Base-by-base conservation (phyloP, 1,284 basidiomycete genomes). In the Apiotrichum gracile region DNA sequence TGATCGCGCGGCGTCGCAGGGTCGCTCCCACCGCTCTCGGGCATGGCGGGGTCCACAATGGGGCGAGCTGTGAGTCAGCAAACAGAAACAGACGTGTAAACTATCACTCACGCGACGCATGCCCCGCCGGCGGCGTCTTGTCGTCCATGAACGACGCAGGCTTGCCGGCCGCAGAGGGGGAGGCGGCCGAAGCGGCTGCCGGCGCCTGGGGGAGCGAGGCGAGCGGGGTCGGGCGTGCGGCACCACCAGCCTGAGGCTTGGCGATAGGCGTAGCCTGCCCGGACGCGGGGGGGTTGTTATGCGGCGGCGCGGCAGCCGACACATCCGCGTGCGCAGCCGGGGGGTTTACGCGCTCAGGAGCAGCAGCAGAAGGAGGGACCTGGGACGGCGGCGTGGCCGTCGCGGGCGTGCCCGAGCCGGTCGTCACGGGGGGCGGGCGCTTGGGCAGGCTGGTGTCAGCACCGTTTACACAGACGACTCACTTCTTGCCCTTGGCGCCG, bases 1-100 rank as follows among this genome's bases (percentile, higher is more conserved):
- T n/a, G n/a, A n/a, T 57, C 60, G 17, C 63, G 62, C 6, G 70
- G 70, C 10, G 70, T 72, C 26, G 66, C 68, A n/a, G 64, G 57
- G 24, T 72, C 72, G 50, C 65, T 70, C 2, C 54, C 61, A 52
- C 19, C 27, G 43, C 43, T 45, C 2, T 8, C 44, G 10, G 22
- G 21, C 16, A 21, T 12, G 33, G 21, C 33, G 14, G 33, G 21
- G n/a, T n/a, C n/a, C n/a, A n/a, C n/a, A n/a, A n/a, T n/a, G n/a
- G n/a, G n/a, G n/a, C n/a, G n/a, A n/a, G n/a, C n/a, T n/a, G n/a
- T n/a, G n/a, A n/a, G n/a, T n/a, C n/a, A n/a, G n/a, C n/a, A n/a
- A n/a, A n/a, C n/a, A n/a, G n/a, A n/a, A n/a, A n/a, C n/a, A n/a
- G n/a, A n/a, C 25, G 14, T 22, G 22, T 34, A 3, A 35, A n/a